phyloP scores from a whole-genome alignment of 1,284 basidiomycete genomes.

The Cryptococcus hybrid region DNA sequence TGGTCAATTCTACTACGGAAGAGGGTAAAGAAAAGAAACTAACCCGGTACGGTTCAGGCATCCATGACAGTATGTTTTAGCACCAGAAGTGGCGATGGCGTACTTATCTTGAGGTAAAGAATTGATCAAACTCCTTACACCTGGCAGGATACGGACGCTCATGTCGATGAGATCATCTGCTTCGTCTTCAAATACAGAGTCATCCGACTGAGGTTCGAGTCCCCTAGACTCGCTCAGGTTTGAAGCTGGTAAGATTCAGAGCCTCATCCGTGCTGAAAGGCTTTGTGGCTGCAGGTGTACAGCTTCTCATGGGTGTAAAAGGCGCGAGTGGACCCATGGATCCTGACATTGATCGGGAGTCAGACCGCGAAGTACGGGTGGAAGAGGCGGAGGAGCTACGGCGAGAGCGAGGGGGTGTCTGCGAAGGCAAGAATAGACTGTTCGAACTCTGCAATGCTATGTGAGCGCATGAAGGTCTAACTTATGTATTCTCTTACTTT shows the following conservation, averaged over 20 bases:
- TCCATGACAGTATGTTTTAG: constrained; percentile 60
- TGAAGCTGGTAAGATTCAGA: constrained; percentile 6
- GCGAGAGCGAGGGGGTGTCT: constrained; percentile 56
- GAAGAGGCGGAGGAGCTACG: constrained; percentile 44
- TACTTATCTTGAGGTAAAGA: constrained; percentile 66
- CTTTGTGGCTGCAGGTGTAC: constrained; percentile 29
- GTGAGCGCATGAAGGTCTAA: neutral
- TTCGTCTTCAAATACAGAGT: constrained; percentile 54
- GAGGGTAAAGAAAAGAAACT: constrained; percentile 1
- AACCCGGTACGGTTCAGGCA: constrained; percentile 21
- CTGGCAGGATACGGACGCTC: constrained; percentile 69
- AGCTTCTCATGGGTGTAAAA: constrained; percentile 19
- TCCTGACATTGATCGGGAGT: neutral
- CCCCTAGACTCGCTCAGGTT: neutral
- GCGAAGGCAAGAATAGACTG: constrained; percentile 69
- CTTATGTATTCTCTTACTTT: constrained; percentile 31
- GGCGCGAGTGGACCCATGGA: constrained; percentile 8
- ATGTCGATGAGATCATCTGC: constrained; percentile 60
- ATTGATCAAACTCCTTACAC: constrained; percentile 65
- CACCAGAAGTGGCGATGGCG: constrained; percentile 73
- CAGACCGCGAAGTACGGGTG: constrained; percentile 4
- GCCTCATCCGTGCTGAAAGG: constrained; percentile 6
- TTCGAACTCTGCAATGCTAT: constrained; percentile 56
- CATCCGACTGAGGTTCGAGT: constrained; percentile 3
- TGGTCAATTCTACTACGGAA: constrained; percentile 4